Percentiles rank a stretch among this genome's conserved stretches.
These are phyloP conservation scores for Ceratobasidium sp. DNA, from an alignment of 1,284 basidiomycete genomes.

Conservation along the genomic window DNA sequence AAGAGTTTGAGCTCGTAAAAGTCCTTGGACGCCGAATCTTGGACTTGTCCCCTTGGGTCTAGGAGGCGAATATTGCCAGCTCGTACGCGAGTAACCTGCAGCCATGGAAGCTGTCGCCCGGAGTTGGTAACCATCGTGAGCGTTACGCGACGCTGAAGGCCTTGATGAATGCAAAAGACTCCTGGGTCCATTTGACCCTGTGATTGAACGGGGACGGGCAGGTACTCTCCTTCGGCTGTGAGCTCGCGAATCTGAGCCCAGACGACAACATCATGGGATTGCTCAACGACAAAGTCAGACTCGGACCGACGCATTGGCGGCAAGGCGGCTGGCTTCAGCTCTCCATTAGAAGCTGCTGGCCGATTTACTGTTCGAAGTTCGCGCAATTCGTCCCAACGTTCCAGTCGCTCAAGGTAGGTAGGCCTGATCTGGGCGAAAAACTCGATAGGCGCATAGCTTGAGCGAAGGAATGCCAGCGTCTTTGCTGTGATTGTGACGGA, in stretches of 20 bases:
- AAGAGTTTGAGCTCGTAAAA: constrained; percentile 74
- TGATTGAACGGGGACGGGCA: constrained; percentile 82
- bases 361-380: constrained; percentile 59
- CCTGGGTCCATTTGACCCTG: constrained; percentile 83
- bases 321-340: constrained; percentile 49
- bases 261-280: constrained; percentile 87
- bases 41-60: constrained; percentile 82
- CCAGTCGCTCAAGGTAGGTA: constrained; percentile 84
- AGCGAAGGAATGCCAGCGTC: constrained; percentile 72
- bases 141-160: constrained; percentile 84
- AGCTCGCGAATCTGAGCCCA: constrained; percentile 89
- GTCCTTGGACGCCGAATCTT: constrained; percentile 72
- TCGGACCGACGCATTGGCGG: constrained; percentile 88
- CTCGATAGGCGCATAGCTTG: constrained; percentile 82
- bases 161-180: constrained; percentile 89
- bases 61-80: constrained; percentile 84
- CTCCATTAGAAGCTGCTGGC: constrained; percentile 19
- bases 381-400: constrained; percentile 89
- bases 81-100: constrained; percentile 74
- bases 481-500: constrained; percentile 77
- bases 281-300: constrained; percentile 87
- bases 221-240: constrained; percentile 81
- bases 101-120: constrained; percentile 88
- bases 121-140: constrained; percentile 86
- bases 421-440: constrained; percentile 84